Evolutionary conservation across 1,284 basidiomycete genomes (phyloP), one percentile per base, ranked within the genome.

Genomic region (Austroboletus niveus): DNA sequence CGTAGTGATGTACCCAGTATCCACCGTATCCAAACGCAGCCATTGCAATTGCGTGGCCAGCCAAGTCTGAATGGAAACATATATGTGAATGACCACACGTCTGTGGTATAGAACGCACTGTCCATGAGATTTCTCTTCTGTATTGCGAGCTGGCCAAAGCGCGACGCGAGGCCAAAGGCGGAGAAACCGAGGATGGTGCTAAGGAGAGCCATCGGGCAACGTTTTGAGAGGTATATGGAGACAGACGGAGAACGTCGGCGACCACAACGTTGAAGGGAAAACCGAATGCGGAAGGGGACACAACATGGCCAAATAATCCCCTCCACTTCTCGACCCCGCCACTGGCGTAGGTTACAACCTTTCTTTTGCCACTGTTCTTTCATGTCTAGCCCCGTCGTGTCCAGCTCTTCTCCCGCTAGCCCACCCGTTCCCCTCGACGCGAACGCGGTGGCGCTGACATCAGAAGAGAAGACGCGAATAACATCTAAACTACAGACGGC

Each of bases 101-200:
- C 24, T 34, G 31, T 41, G 35, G 22, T 5, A 42, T 47, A 49
- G 31, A 17, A 80, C 87, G 62, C 64, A 90, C 87, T 88, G 44
- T 80, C 75, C 64, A 84, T 75, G 45, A 87, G 73, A 61, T 82
- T 81, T 60, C 84, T 76, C 60, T 75, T 80, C 67, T 91, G 88
- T 60, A 94, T 85, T 47, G 85, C 86, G 22, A 93, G 83, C 70
- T 93, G 91, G 60, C 89, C 89, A 55, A 90, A 75, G 57, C 91
- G 79, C 14, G 84, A 83, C 17, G 84, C 83, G 50, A 93, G 82
- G 30, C 91, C 91, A 63, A 92, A 87, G 52, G 80, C 71, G 17
- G 87, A 85, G 73, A 90, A 91, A 45, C 91, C 91, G 65, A 89
- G 64, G 60, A 93, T 74, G 67, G 81, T 89, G 53, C 82, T 73